These are phyloP conservation scores for Penicillium malachiteum DNA, from an alignment of 495 filamentous ascomycete species.

Conservation along the genomic window DNA sequence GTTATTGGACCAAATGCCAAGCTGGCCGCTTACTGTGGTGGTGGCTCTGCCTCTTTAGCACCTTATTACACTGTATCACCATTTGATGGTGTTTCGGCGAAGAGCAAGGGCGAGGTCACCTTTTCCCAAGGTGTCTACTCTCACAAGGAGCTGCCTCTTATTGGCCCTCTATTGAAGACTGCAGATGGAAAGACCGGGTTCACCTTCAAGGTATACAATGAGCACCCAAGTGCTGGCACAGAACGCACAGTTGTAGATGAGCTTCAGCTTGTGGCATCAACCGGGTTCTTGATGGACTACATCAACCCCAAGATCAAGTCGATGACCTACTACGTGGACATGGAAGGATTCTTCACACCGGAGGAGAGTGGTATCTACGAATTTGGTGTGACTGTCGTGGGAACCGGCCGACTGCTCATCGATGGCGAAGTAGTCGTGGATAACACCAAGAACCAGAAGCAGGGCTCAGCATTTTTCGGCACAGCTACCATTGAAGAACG, in stretches of 20 bases:
- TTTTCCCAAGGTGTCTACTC: constrained; percentile 55
- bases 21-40: constrained; percentile 73
- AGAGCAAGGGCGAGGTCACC: constrained; percentile 48
- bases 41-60: constrained; percentile 75
- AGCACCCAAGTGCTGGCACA: constrained; percentile 42
- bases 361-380: constrained; percentile 67
- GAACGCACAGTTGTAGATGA: constrained; percentile 54
- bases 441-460: constrained; percentile 59
- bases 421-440: constrained; percentile 71
- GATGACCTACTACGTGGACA: constrained; percentile 56
- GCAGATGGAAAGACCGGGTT: constrained; percentile 52
- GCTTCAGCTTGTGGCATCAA: constrained; percentile 52
- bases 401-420: constrained; percentile 68
- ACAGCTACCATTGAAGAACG: constrained; percentile 61
- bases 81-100: constrained; percentile 61
- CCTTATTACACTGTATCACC: constrained; percentile 77
- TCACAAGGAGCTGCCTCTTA: constrained; percentile 58
- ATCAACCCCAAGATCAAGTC: constrained; percentile 54
- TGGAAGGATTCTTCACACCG: constrained; percentile 59
- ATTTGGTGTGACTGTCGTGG: constrained; percentile 74
- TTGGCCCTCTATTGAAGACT: constrained; percentile 52
- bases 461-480: constrained; percentile 62
- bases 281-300: constrained; percentile 63
- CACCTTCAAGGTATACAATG: constrained; percentile 59
- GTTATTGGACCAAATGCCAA: constrained; percentile 83